Evolutionary conservation across 768 basidiomycete genomes (phyloP), one percentile per base, ranked within the genome.

Genomic region (Aureoboletus auriporus): DNA sequence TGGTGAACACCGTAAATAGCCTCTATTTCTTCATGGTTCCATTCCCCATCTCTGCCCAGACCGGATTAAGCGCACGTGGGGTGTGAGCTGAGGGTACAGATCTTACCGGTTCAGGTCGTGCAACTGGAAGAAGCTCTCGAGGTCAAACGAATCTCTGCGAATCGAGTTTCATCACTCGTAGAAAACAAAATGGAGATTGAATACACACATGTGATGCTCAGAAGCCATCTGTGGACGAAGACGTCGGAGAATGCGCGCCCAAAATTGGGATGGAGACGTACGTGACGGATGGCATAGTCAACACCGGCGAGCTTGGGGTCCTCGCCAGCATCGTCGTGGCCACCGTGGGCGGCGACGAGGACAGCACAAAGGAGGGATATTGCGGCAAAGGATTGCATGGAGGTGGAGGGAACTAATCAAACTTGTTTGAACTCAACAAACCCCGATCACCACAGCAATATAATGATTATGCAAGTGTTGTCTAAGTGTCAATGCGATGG

Each of bases 1-100:
- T 97, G 94, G 66, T 96, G 93, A 8, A 97, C 86, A 45, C 95
- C 95, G 56, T 99, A 99, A 34, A 99, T 83, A 16, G 93, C 93
- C 67, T 96, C 88, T 51, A 99, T 87, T 66, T 99, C 95, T 46
- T 84, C 83, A 50, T 75, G 74, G 63, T 90, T 85, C 84, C 92
- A 92, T 45, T 78, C 60, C 0, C 90, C 90, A 61, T 98, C 83
- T 34, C 87, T 17, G 33, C 5, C 36, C 9, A 31, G 10, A 14
- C 35, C 8, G 10, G 29, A 5, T 11, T 54, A 39, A 53, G 48
- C 13, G 12, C 26, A 20, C 8, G 16, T 26, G 23, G 8, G 12
- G 12, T 16, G 20, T n/a, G 34, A 27, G 37, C 33, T 23, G 8
- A 31, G 34, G 34, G 30, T 31, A 10, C 37, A 35, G 23, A 26